phyloP scores from a whole-genome alignment of 2,329 filamentous ascomycete species.

The Ceratocystis harringtonii region DNA sequence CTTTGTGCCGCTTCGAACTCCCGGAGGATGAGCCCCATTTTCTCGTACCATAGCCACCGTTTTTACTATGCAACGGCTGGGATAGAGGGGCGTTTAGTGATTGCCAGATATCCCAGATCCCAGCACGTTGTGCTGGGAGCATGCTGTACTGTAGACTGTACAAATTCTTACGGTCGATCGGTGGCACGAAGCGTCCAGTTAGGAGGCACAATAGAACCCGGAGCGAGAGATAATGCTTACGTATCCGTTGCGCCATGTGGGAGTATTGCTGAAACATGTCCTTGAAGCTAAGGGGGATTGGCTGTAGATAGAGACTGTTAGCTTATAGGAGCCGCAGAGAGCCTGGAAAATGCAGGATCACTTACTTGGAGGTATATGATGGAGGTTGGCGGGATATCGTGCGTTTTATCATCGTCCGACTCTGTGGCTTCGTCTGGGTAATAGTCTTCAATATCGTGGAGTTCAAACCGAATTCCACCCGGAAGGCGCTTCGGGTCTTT shows the following conservation, averaged over 20 bases:
- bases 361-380: constrained; percentile 73
- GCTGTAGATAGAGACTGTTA: constrained; percentile 32
- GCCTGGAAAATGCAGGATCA: background rate
- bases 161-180: constrained; percentile 83
- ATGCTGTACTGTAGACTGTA: constrained; percentile 98
- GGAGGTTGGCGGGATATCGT: constrained; percentile 42
- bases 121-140: constrained; percentile 68
- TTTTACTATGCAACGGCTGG: constrained; percentile 21
- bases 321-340: background rate
- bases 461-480: constrained; percentile 75
- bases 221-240: constrained; percentile 87
- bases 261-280: constrained; percentile 97
- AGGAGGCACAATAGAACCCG: constrained; percentile 75
- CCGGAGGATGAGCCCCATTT: constrained; percentile 5
- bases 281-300: constrained; percentile 75
- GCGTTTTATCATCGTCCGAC: background rate
- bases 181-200: constrained; percentile 84
- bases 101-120: constrained; percentile 75
- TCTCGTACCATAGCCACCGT: constrained; percentile 22
- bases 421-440: constrained; percentile 27
- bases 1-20: constrained; percentile 8
- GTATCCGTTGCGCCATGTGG: constrained; percentile 78
- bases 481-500: constrained; percentile 86
- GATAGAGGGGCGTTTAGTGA: constrained; percentile 41
- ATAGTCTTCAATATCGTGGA: constrained; percentile 54